These are phyloP conservation scores for Xylariaceae sp. DNA, from an alignment of 2,329 filamentous ascomycete genomes.

Conservation along the genomic window DNA sequence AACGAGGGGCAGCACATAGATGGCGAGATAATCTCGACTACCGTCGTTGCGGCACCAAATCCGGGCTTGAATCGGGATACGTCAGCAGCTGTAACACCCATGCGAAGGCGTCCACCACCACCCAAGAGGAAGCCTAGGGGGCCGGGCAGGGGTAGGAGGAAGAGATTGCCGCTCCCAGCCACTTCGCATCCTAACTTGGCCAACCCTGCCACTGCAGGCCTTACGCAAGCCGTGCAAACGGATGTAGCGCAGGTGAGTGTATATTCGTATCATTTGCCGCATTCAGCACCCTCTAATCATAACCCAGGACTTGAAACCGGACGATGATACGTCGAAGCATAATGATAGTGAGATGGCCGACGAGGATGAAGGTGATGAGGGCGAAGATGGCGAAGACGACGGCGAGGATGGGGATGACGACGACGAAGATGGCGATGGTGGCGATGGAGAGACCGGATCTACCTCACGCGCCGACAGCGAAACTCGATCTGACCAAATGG, in stretches of 20 bases:
- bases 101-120: constrained; percentile 63
- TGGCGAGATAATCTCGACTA: constrained; percentile 70
- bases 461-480: constrained; percentile 31
- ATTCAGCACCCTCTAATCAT: constrained; percentile 18
- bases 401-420: constrained; percentile 45
- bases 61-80: constrained; percentile 53
- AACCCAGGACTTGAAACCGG: constrained; percentile 39
- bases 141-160: constrained; percentile 73
- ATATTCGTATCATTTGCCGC: constrained; percentile 20
- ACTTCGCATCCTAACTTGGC: constrained; percentile 34
- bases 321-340: constrained; percentile 42
- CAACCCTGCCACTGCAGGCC: constrained; percentile 38
- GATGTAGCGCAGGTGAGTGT: constrained; percentile 40
- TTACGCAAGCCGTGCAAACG: constrained; percentile 37
- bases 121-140: constrained; percentile 80
- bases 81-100: constrained; percentile 42
- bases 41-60: constrained; percentile 49
- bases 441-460: constrained; percentile 44
- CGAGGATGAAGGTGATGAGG: constrained; percentile 46
- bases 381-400: constrained; percentile 46
- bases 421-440: constrained; percentile 40
- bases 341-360: constrained; percentile 54
- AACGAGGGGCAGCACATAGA: constrained; percentile 74
- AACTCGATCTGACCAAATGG: constrained; percentile 32
- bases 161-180: constrained; percentile 51